phyloP scores from a whole-genome alignment of 2,329 filamentous ascomycete genomes.

The Epichloe coenophiala region DNA sequence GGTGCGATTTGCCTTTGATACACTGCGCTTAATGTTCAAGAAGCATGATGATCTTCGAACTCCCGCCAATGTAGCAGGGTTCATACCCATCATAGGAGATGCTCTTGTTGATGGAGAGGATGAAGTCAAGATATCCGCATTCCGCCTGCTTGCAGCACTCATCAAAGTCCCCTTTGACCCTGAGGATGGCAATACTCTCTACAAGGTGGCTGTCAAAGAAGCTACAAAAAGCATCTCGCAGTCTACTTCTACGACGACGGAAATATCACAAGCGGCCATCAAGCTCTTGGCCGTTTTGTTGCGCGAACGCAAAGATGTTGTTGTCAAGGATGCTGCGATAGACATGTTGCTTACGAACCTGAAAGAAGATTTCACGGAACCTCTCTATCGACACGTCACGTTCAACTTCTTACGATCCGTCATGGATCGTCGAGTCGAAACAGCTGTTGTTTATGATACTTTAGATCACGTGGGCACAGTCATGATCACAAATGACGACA shows the following conservation, averaged over 20 bases:
- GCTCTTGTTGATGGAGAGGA: constrained; percentile 73
- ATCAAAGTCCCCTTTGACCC: constrained; percentile 72
- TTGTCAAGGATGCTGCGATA: constrained; percentile 67
- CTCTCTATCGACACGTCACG: constrained; percentile 79
- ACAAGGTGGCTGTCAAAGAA: constrained; percentile 71
- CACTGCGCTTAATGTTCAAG: constrained; percentile 71
- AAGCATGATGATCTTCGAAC: constrained; percentile 75
- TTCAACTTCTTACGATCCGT: constrained; percentile 90
- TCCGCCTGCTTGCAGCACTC: constrained; percentile 73
- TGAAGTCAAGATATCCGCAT: constrained; percentile 79
- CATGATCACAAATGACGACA: constrained; percentile 94
- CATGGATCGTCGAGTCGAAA: constrained; percentile 71
- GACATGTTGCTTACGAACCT: constrained; percentile 72
- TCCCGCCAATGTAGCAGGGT: constrained; percentile 65
- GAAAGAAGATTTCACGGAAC: constrained; percentile 81
- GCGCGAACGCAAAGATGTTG: constrained; percentile 62
- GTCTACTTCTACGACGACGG: constrained; percentile 65
- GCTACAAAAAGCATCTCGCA: constrained; percentile 66
- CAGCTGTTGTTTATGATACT: constrained; percentile 79
- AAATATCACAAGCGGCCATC: constrained; percentile 74
- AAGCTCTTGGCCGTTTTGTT: constrained; percentile 80
- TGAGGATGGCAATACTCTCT: constrained; percentile 48
- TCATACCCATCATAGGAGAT: constrained; percentile 81
- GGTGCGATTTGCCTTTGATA: constrained; percentile 73
- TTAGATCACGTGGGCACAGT: constrained; percentile 79